A percentile compares a stretch with the other conserved stretches of the same genome.
phyloP scores from a whole-genome alignment of 345 rosid genomes.

The Laguncularia racemosa region DNA sequence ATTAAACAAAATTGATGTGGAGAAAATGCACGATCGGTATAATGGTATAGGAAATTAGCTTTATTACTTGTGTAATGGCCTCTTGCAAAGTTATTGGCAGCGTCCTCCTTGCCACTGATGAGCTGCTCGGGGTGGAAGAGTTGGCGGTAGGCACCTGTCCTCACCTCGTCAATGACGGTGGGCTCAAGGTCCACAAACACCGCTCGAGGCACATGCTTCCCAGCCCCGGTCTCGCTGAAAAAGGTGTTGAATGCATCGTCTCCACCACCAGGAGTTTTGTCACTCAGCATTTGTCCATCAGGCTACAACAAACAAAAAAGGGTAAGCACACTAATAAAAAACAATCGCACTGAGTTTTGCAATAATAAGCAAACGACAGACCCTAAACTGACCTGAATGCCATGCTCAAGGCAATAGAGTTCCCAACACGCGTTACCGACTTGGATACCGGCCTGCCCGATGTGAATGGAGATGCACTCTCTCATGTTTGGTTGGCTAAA shows the following conservation, averaged over 20 bases:
- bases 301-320: too few relatives aligned
- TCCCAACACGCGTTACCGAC: slow-evolving; percentile 3
- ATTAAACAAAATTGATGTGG: too few relatives aligned
- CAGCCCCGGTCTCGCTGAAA: slow-evolving; percentile 11
- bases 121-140: too few relatives aligned
- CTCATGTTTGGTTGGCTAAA: slow-evolving; percentile 5
- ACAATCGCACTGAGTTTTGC: too few relatives aligned
- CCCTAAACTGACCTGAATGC: too few relatives aligned
- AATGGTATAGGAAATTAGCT: too few relatives aligned
- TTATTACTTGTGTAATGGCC: slow-evolving; percentile 16
- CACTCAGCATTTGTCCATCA: not conserved
- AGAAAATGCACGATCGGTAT: too few relatives aligned
- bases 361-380: too few relatives aligned
- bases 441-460: slow-evolving; percentile 16
- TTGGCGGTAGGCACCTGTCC: slow-evolving; percentile 12
- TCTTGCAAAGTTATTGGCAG: slow-evolving; percentile 17
- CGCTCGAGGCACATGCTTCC: slow-evolving; percentile 13
- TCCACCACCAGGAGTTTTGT: slow-evolving; percentile 9
- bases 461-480: slow-evolving; percentile 18
- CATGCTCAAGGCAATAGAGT: too few relatives aligned
- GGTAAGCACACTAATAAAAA: too few relatives aligned
- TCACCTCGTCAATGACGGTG: slow-evolving; percentile 12
- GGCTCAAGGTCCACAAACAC: slow-evolving; percentile 10
- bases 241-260: slow-evolving; percentile 12
- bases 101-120: slow-evolving; percentile 4